Conservation (phyloP, 2,329 filamentous ascomycete genomes). For the Reticulascus tulasneorum region DNA sequence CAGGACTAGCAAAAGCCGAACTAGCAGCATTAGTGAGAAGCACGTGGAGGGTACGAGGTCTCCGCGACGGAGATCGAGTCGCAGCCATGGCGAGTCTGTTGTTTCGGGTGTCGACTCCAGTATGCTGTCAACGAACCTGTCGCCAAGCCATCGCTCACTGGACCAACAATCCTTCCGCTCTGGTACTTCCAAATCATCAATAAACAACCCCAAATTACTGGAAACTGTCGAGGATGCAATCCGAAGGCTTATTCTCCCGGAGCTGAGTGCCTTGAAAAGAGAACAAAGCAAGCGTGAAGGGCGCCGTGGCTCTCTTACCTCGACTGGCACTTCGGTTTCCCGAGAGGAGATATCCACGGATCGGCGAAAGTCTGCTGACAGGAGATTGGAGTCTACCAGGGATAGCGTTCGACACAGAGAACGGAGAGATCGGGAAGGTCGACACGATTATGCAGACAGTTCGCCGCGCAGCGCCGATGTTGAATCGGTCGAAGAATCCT, state of each 20-base stretch:
- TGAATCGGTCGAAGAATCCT: constrained; percentile 39
- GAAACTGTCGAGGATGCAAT: constrained; percentile 94
- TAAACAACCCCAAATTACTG: constrained; percentile 87
- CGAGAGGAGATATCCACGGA: constrained; percentile 55
- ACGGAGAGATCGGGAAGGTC: constrained; percentile 44
- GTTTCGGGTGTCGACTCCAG: constrained; percentile 53
- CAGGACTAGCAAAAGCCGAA: constrained; percentile 44
- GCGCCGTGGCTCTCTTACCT: constrained; percentile 61
- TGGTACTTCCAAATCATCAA: constrained; percentile 60
- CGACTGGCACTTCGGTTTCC: constrained; percentile 49
- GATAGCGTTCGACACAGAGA: constrained; percentile 37
- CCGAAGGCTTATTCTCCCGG: constrained; percentile 81
- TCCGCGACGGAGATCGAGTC: constrained; percentile 47
- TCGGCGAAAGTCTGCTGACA: constrained; percentile 57
- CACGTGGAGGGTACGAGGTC: constrained; percentile 42
- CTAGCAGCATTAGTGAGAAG: constrained; percentile 45
- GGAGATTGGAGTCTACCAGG: constrained; percentile 48
- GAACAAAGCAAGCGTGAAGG: constrained; percentile 78
- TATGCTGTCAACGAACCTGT: constrained; percentile 48
- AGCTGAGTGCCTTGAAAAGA: constrained; percentile 85
- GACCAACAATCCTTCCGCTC: constrained; percentile 52
- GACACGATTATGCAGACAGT: constrained; percentile 49
- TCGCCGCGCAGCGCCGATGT: constrained; percentile 45
- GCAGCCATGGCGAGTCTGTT: constrained; percentile 47
- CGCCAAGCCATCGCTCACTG: constrained; percentile 51